Evolutionary conservation across 2,329 filamentous ascomycete species (phyloP), one percentile per base, ranked within the genome.

Genomic region (Tolypocladium sp.): DNA sequence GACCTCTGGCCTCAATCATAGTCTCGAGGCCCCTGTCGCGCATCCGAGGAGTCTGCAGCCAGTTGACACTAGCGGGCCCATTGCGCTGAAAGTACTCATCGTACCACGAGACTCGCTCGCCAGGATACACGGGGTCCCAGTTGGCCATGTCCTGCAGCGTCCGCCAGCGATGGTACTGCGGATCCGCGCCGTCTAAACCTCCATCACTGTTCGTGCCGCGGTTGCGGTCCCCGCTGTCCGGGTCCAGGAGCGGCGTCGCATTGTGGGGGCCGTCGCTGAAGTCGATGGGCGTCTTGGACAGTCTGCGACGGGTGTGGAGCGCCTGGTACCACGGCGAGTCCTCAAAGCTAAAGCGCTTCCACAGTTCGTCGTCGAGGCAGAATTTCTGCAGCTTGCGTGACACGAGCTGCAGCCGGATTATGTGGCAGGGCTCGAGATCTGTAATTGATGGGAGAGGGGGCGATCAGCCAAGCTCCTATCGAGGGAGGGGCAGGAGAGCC

Each of bases 21-120:
- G 82, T 77, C 54, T 72, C 77, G 57, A 72, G 66, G 20, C 73
- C 70, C 22, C 75, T 72, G 40, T 78, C 72, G 58, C 67, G 69
- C 44, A 77, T 68, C 12, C 73, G 73, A 10, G 88, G 86, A 58
- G 83, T 79, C 68, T 92, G 82, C 49, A 95, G 78, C 92, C 92
- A 97, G 66, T 82, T 87, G 57, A 91, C 77, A 17, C 80, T 81
- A n/a, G 91, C 79, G 0, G 87, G 86, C 1, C 85, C 91, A 72
- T 92, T 82, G 40, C 92, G 82, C 57, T 92, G 90, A 62, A 95
- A 88, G 68, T 92, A 96, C 72, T 97, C 92, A 58, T 89, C 83
- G 71, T 96, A 96, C 88, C 91, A 97, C 55, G 89, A 85, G 25
- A 92, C 79, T 46, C 78, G 78, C 73, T 97, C 92, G 5, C 74